Percentiles rank a stretch among this genome's conserved stretches.
These are phyloP conservation scores for Coprinopsis sp. DNA, from an alignment of 768 basidiomycete species.

Conservation along the genomic window DNA sequence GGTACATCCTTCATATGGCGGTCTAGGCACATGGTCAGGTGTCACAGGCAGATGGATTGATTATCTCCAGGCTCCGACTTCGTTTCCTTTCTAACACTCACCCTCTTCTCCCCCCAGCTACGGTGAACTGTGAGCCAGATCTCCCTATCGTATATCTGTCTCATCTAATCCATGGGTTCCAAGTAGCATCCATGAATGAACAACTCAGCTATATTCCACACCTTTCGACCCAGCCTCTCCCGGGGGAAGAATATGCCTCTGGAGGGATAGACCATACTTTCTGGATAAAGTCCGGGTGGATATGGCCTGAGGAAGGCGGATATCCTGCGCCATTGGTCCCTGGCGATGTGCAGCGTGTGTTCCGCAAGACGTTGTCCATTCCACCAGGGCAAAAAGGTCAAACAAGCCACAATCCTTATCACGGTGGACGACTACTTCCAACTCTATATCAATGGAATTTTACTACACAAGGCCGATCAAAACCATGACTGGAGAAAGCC, in stretches of 20 bases:
- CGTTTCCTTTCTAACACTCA: no score
- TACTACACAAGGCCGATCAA: neutral
- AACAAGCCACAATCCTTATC: conserved; percentile 17
- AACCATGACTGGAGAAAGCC: neutral
- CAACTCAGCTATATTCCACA: conserved; percentile 1
- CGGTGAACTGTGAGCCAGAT: no score
- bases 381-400: conserved; percentile 19
- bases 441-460: conserved; percentile 23
- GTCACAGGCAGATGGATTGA: no score
- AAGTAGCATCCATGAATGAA: no score
- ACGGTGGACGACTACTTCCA: conserved; percentile 26
- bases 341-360: conserved; percentile 18
- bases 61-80: no score
- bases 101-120: no score
- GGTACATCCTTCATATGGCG: no score
- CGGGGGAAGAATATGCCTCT: neutral
- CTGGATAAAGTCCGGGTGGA: neutral
- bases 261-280: neutral
- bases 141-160: no score
- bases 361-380: conserved; percentile 21
- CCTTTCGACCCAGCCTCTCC: neutral
- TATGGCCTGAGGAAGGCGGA: neutral
- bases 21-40: no score
- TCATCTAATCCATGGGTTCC: no score
- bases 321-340: neutral